phyloP scores from a whole-genome alignment of 176 grass and related monocot genomes.

The Oryza glumipatula region DNA sequence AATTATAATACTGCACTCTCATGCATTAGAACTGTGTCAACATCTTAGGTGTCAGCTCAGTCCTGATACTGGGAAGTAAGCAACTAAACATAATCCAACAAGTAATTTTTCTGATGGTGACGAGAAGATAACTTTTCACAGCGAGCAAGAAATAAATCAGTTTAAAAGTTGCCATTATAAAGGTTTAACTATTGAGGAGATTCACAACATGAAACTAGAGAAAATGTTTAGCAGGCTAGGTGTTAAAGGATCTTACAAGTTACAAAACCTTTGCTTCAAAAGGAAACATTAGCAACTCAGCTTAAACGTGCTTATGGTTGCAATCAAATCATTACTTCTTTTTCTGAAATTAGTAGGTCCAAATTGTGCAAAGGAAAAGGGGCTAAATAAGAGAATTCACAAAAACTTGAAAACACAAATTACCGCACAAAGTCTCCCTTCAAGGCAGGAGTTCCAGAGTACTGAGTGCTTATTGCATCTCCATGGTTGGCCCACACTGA shows the following conservation, averaged over 20 bases:
- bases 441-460: constrained; percentile 92
- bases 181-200: neutral
- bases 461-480: constrained; percentile 95
- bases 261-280: neutral
- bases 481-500: constrained; percentile 99
- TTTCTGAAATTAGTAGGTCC: neutral
- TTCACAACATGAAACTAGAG: neutral
- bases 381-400: neutral
- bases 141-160: neutral
- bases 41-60: neutral
- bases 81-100: neutral
- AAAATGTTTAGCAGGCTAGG: neutral
- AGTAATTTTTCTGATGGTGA: neutral
- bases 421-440: constrained; percentile 98
- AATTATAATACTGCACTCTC: neutral
- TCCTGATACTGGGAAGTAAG: neutral
- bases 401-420: constrained; percentile 14
- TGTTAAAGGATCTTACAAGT: neutral
- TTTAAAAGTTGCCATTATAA: neutral
- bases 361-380: neutral
- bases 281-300: constrained; percentile 6
- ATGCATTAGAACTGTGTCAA: neutral
- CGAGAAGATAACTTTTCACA: neutral
- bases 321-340: neutral
- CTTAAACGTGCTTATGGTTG: neutral